phyloP scores from a whole-genome alignment of 441 rosid species.

The Pelargonium exstipulatum region DNA sequence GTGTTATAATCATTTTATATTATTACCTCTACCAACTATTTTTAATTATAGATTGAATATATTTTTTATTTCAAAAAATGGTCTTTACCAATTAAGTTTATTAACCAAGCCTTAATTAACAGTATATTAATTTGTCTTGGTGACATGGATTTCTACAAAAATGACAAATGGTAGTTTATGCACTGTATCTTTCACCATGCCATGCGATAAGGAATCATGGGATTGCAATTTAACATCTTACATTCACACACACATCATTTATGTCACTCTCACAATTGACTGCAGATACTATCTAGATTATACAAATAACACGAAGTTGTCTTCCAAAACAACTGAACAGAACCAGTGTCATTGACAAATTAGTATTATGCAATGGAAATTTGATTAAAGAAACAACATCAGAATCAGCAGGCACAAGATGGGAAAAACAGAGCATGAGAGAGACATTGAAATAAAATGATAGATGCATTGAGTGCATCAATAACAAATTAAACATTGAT shows the following conservation, averaged over 20 bases:
- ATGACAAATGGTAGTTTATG: not conserved
- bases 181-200: not conserved
- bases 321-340: not conserved
- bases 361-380: not conserved
- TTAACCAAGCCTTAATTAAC: not conserved
- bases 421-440: not conserved
- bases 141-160: not conserved
- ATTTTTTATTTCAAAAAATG: not conserved
- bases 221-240: not conserved
- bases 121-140: slow-evolving; percentile 1
- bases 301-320: not conserved
- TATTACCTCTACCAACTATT: not conserved
- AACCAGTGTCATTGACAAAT: not conserved
- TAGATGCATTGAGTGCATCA: too few species aligned
- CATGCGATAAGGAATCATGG: not conserved
- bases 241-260: not conserved
- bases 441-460: not conserved
- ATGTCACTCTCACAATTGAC: slow-evolving; percentile 3
- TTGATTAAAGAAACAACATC: not conserved
- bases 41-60: not conserved
- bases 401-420: not conserved
- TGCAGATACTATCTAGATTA: slow-evolving; percentile 2
- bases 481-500: too few species aligned
- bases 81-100: not conserved
- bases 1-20: slow-evolving; percentile 3